Conservation (phyloP, 2,329 filamentous ascomycete species). For the Rhytidhysteron rufulum region DNA sequence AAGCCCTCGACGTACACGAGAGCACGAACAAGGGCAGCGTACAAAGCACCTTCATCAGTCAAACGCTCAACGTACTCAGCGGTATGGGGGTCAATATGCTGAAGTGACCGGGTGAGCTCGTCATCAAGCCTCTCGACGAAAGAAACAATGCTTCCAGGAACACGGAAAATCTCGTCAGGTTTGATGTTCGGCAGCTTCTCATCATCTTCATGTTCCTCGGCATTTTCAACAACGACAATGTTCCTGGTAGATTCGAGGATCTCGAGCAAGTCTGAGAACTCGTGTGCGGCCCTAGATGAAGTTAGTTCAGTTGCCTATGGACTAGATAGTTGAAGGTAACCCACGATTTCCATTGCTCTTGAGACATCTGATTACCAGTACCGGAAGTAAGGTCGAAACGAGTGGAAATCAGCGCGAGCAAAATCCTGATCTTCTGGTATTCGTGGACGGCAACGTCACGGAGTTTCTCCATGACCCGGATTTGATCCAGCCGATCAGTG, state of each 20-base stretch:
- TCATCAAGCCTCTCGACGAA: constrained; percentile 94
- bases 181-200: constrained; percentile 80
- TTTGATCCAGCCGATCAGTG: constrained; percentile 91
- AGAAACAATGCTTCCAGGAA: constrained; percentile 91
- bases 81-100: constrained; percentile 96
- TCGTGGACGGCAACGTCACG: constrained; percentile 82
- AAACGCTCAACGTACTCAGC: constrained; percentile 97
- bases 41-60: constrained; percentile 83
- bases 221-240: constrained; percentile 82
- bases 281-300: constrained; percentile 64
- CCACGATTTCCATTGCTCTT: constrained; percentile 90
- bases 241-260: constrained; percentile 76
- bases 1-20: constrained; percentile 85
- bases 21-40: constrained; percentile 86
- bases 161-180: constrained; percentile 75
- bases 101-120: constrained; percentile 93
- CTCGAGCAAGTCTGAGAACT: constrained; percentile 72
- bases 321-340: constrained; percentile 10
- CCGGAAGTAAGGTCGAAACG: constrained; percentile 89
- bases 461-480: constrained; percentile 95
- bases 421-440: constrained; percentile 90
- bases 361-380: constrained; percentile 75
- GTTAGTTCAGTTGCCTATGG: not conserved
- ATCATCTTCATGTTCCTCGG: constrained; percentile 98
- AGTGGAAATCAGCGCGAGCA: constrained; percentile 86